Evolutionary conservation across 805 yeast species (phyloP).

Genomic region (Barnettozyma populi): DNA sequence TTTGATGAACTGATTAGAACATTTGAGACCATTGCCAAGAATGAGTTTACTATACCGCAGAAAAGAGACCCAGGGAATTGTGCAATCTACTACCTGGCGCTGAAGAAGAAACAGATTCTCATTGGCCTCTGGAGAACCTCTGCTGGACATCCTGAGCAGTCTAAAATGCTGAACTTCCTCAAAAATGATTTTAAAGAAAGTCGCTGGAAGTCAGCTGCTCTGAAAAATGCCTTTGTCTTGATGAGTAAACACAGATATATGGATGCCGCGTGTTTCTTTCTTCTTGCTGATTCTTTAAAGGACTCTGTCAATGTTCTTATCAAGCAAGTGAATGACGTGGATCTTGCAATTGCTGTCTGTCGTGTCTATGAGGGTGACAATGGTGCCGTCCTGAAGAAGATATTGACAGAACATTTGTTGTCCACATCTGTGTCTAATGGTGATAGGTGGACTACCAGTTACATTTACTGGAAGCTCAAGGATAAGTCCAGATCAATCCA

Average conservation of each 20-base stretch:
- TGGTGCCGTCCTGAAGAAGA: conserved; percentile 44
- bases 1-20: conserved; percentile 39
- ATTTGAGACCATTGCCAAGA: conserved; percentile 67
- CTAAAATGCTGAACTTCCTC: conserved; percentile 73
- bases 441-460: conserved; percentile 77
- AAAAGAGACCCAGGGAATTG: conserved; percentile 69
- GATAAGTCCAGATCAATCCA: conserved; percentile 50
- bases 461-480: conserved; percentile 66
- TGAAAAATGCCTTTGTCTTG: conserved; percentile 87
- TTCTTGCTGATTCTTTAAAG: conserved; percentile 66
- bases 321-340: conserved; percentile 59
- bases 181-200: conserved; percentile 66
- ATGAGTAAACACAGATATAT: conserved; percentile 80
- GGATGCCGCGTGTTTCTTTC: conserved; percentile 87
- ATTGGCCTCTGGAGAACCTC: conserved; percentile 81
- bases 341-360: conserved; percentile 76
- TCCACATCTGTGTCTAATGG: conserved; percentile 56
- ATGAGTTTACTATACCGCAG: conserved; percentile 54
- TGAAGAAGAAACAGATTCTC: conserved; percentile 70
- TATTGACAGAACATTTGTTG: conserved; percentile 47
- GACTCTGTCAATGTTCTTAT: conserved; percentile 77
- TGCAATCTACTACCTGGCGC: conserved; percentile 70
- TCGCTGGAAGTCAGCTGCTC: conserved; percentile 85
- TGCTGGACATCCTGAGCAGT: conserved; percentile 71
- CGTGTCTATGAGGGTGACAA: conserved; percentile 65